Percentiles rank a stretch among this genome's conserved stretches.
Evolutionary conservation across 78 protist genomes (phyloP).

Genomic region (Dictyostelium capitatum): DNA sequence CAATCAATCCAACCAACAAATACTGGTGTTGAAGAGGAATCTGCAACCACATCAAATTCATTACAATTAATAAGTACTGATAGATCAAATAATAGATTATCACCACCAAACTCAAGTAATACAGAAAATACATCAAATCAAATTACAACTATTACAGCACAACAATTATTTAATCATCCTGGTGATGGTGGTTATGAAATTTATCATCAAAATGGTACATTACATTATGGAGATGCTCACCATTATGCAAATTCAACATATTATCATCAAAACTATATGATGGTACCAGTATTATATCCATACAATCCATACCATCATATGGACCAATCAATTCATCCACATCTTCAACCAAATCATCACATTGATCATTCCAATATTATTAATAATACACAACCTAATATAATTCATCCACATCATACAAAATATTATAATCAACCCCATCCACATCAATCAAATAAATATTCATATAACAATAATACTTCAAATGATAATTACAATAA

Average conservation of each 20-base stretch:
- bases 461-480: too few relatives aligned
- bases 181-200: neutral
- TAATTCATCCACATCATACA: too few relatives aligned
- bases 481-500: too few relatives aligned
- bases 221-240: neutral
- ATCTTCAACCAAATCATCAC: neutral
- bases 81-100: neutral
- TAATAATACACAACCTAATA: too few relatives aligned
- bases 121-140: neutral
- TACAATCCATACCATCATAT: neutral
- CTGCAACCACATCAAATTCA: constrained; percentile 3
- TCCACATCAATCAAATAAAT: neutral
- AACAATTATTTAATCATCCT: neutral
- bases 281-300: constrained; percentile 66
- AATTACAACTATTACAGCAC: neutral
- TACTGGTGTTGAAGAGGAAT: too few relatives aligned
- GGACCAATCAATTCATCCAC: neutral
- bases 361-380: neutral
- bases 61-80: neutral
- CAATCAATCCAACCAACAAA: too few relatives aligned
- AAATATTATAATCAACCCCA: neutral
- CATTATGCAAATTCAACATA: neutral
- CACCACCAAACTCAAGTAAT: neutral
- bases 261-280: constrained; percentile 12
- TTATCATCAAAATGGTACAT: neutral